Evolutionary conservation across 2,329 filamentous ascomycete genomes (phyloP).

Genomic region (Fusarium continuum): DNA sequence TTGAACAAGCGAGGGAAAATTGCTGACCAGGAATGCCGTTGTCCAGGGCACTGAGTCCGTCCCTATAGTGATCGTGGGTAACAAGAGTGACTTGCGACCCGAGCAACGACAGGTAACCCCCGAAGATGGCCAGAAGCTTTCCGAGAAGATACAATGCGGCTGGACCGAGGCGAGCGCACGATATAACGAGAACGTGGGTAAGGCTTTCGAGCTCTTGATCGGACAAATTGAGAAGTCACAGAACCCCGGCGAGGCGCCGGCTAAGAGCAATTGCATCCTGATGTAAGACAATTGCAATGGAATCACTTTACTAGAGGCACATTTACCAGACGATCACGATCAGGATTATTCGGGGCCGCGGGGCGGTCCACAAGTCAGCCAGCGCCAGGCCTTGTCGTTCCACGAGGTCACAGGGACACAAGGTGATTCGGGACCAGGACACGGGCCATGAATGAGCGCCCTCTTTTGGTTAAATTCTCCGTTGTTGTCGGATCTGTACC

Average conservation of each 20-base stretch:
- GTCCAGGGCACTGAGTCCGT: conserved; percentile 86
- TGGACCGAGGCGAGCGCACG: conserved; percentile 95
- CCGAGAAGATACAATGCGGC: conserved; percentile 87
- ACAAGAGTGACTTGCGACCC: conserved; percentile 93
- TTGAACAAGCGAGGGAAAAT: background rate
- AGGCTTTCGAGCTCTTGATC: conserved; percentile 94
- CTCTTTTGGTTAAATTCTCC: conserved; percentile 33
- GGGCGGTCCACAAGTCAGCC: conserved; percentile 29
- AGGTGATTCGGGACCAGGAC: conserved; percentile 19
- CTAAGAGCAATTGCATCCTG: conserved; percentile 80
- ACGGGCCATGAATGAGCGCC: conserved; percentile 20
- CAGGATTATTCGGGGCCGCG: conserved; percentile 19
- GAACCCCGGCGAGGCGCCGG: conserved; percentile 85
- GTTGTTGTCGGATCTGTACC: conserved; percentile 15
- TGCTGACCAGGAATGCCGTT: conserved; percentile 1
- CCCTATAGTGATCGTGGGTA: conserved; percentile 93
- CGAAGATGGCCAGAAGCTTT: conserved; percentile 85
- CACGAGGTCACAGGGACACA: conserved; percentile 27
- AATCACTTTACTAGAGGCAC: background rate
- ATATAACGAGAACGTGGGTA: conserved; percentile 92
- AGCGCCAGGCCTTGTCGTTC: conserved; percentile 12
- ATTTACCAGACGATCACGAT: conserved; percentile 18
- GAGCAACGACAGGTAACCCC: conserved; percentile 91
- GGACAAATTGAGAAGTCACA: conserved; percentile 94
- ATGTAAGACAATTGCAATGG: conserved; percentile 67